Base-by-base conservation (phyloP, 345 rosid species). In the Anastatica hierochuntica region DNA sequence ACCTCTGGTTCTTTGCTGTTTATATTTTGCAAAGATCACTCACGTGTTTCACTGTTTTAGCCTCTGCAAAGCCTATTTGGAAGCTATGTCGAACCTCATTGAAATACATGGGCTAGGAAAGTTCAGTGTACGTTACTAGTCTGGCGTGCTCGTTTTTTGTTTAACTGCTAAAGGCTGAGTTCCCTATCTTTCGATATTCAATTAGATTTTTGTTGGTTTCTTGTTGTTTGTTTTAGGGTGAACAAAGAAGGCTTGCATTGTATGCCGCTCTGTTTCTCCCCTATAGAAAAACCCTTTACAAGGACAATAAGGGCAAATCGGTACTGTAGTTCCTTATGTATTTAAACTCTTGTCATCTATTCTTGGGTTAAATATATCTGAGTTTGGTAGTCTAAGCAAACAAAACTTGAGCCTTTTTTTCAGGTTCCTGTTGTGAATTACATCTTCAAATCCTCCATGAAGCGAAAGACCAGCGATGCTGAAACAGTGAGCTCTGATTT, bases 211-310 rank as follows among this genome's bases (percentile, higher is more conserved):
- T 24, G 14, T 57, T 50, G 11, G 40, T 70, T 29, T 65, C 27
- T 55, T 52, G 15, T 18, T 43, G 24, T 62, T n/a, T 61, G 63
- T 64, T 73, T 58, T 58, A 90, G 97, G 88, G 68, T 55, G 94
- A 90, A 37, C 80, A 84, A 50, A 73, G 77, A 65, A 81, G 95
- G 72, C 79, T 90, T 42, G 67, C 79, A 47, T 52, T 79, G 23
- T 90, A 87, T 74, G 77, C 95, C 47, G 88, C 98, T 45, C 60
- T 90, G 36, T 90, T 90, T 79, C 81, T 84, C 52, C 94, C 96
- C 18, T 64, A 87, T 30, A 73, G 84, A 60, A 52, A 71, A 50
- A 69, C 63, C 30, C 45, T 67, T 20, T 84, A 80, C 60, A 60
- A 58, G 71, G 87, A 81, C 70, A 64, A 60, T 18, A 90, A 87